A percentile compares a stretch with the other conserved stretches of the same genome.
These are phyloP conservation scores for Tylopilus sp. DNA, from an alignment of 768 basidiomycete genomes.

Conservation along the genomic window DNA sequence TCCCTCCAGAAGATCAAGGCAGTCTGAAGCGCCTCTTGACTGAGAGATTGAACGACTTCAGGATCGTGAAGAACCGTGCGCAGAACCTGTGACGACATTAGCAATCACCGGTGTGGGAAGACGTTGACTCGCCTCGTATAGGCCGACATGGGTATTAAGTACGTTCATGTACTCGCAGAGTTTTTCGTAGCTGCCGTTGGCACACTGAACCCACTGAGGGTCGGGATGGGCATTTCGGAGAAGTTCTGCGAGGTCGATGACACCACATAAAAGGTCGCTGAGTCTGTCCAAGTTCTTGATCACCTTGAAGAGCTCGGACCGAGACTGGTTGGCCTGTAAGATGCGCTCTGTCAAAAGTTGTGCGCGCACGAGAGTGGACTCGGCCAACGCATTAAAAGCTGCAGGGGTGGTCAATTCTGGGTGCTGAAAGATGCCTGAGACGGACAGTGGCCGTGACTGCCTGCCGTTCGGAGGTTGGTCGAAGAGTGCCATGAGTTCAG, in stretches of 20 bases:
- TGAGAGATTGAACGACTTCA: constrained; percentile 60
- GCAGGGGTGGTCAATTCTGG: constrained; percentile 64
- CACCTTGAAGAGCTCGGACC: constrained; percentile 73
- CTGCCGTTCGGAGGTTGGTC: constrained; percentile 51
- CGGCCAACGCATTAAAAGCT: constrained; percentile 67
- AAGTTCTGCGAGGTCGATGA: constrained; percentile 95
- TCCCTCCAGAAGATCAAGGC: constrained; percentile 94
- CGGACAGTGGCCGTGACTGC: constrained; percentile 41
- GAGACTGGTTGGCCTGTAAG: constrained; percentile 64
- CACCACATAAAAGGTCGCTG: constrained; percentile 92
- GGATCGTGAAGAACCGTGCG: constrained; percentile 67
- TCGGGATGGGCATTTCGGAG: constrained; percentile 94
- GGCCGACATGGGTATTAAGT: constrained; percentile 87
- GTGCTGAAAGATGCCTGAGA: constrained; percentile 86
- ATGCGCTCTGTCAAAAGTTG: constrained; percentile 83
- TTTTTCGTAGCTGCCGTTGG: constrained; percentile 84
- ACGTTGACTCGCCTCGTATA: constrained; percentile 71
- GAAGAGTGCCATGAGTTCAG: constrained; percentile 63
- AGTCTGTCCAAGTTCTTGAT: constrained; percentile 96
- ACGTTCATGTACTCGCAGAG: constrained; percentile 98
- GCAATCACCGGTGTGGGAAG: constrained; percentile 14
- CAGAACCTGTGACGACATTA: constrained; percentile 50
- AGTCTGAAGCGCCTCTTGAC: constrained; percentile 76
- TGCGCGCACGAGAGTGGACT: constrained; percentile 78
- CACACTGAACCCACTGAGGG: constrained; percentile 73